Evolutionary conservation across 331 rosid species (phyloP), one percentile per base, ranked within the genome.

Genomic region (Cydonia oblonga): DNA sequence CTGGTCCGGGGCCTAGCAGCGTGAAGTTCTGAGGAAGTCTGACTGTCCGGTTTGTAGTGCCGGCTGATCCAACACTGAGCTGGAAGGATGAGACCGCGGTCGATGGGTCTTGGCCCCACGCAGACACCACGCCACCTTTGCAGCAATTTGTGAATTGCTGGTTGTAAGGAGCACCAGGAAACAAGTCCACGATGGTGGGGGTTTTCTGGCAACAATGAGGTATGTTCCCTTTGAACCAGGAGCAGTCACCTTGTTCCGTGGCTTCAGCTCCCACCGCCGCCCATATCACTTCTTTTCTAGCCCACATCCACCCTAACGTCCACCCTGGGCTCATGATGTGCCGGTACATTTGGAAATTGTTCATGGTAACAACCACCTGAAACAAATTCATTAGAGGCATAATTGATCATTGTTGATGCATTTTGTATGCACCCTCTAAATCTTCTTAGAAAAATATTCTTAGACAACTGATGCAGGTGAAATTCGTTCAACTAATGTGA

Each of bases 231-330:
- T 89, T 88, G 82, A 93, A 93, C 79, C 76, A 89, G 5, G 97
- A 93, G 79, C 98, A 93, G 74, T 93, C 96, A n/a, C 98, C 98
- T 88, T 93, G 98, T 38, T 93, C 96, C 1, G 98, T 91, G 25
- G 97, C 61, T 76, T 93, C 96, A 63, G 98, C 86, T 24, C 98
- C 98, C 5, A 81, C 74, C 78, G 84, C 72, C 0, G 96, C 67
- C 98, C 98, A 93, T 84, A 93, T 84, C n/a, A 91, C 96, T 69
- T 93, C 96, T 76, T 73, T 91, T 84, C 88, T 89, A 2, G 98
- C 91, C 97, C 98, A 93, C 33, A 96, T 74, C 98, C 98, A 93
- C 20, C 96, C 96, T 62, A 93, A 73, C 0, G 96, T 88, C 98
- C 98, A 91, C 2, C 98, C 98, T 0, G 96, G 97, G 70, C 84